phyloP scores from a whole-genome alignment of 768 basidiomycete species.

The Hemileccinum rubropunctum region DNA sequence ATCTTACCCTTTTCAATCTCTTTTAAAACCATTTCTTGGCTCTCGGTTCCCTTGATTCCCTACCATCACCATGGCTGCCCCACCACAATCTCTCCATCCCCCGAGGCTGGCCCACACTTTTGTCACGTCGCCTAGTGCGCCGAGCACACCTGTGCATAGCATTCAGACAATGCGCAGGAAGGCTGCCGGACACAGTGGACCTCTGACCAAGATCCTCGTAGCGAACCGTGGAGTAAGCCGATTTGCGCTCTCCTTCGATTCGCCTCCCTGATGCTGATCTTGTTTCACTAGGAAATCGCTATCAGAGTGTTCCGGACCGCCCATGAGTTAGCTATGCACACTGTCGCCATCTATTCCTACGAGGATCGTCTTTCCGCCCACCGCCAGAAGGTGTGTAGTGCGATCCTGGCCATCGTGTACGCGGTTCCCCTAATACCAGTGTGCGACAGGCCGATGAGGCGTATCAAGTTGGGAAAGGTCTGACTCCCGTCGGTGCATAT shows the following conservation, averaged over 20 bases:
- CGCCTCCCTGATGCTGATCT: conserved; percentile 1
- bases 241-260: conserved; percentile 4
- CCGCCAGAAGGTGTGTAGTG: conserved; percentile 83
- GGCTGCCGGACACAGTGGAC: conserved; percentile 86
- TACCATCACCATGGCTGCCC: conserved; percentile 26
- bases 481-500: conserved; percentile 96
- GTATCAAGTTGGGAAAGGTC: conserved; percentile 94
- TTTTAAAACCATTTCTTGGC: conserved; percentile 7
- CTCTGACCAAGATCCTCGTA: conserved; percentile 87
- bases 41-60: conserved; percentile 7
- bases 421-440: conserved; percentile 10
- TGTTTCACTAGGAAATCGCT: conserved; percentile 81
- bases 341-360: conserved; percentile 96
- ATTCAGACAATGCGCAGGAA: conserved; percentile 91
- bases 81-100: conserved; percentile 54
- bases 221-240: conserved; percentile 83
- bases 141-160: conserved; percentile 84
- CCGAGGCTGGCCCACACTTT: conserved; percentile 73
- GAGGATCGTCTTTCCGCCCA: conserved; percentile 97
- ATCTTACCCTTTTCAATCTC: background rate
- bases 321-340: conserved; percentile 98
- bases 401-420: conserved; percentile 29
- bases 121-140: conserved; percentile 68
- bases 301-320: conserved; percentile 98
- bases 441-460: conserved; percentile 86